Base-by-base conservation (phyloP, 2,329 filamentous ascomycete genomes). In the Aspergillus cejpii region DNA sequence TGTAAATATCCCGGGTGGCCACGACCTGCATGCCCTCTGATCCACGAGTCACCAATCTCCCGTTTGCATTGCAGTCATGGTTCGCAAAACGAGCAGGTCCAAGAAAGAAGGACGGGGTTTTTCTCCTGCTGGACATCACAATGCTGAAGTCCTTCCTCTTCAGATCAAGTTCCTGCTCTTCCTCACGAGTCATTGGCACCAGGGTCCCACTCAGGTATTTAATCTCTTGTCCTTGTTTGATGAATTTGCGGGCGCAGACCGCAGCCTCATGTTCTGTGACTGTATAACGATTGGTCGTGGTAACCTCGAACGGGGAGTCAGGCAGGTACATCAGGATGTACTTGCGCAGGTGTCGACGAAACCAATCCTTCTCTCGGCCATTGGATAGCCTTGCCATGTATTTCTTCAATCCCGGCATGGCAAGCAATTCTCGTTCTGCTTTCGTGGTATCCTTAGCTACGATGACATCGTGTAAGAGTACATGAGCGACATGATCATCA, bases 81-180 rank as follows among this genome's bases (percentile, higher is more conserved):
- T 98, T 98, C 20, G 92, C 89, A 65, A 98, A 97, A 40, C 92
- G 83, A 26, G 92, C 92, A 6, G 92, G 94, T 0, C 92, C 92
- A 63, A 98, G 83, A 63, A 98, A 97, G 33, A 98, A 73, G 41
- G 87, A 94, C 23, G 90, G 85, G 49, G 84, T 84, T 69, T 94
- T 96, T 68, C 86, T 91, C 47, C 92, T 79, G 54, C 88, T 91
- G 50, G 90, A 95, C 61, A 96, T 86, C 24, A 98, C 90, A 52
- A 98, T 90, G 64, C 90, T 96, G 65, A 98, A 98, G 63, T 98
- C 92, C 61, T 91, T 90, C 62, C 92, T 85, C 48, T 82, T 84
- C 51, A 83, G 68, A 20, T 88, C 85, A 46, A 97, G 78, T 45
- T 86, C 81, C 49, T 81, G 78, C 63, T 97, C 92, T 65, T 98